Conservation (phyloP, 495 filamentous ascomycete species). For the Neurospora sp. region DNA sequence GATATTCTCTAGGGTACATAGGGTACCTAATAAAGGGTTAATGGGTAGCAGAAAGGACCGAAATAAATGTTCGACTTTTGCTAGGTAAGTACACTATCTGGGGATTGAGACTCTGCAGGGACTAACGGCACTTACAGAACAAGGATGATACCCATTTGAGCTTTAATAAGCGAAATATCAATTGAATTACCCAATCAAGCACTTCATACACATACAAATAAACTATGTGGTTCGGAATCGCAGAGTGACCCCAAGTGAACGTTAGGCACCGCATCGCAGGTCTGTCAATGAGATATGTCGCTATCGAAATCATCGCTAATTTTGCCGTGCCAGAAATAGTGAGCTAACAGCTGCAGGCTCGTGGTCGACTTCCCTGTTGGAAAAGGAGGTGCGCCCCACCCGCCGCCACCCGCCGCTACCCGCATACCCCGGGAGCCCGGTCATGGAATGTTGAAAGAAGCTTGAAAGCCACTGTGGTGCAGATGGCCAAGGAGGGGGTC, state of each 20-base stretch:
- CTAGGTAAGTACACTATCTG: background rate
- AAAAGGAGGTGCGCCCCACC: background rate
- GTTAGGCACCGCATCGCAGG: background rate
- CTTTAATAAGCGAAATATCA: background rate
- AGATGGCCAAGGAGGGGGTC: no score
- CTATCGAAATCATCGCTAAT: background rate
- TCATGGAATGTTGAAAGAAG: background rate
- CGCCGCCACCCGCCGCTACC: background rate
- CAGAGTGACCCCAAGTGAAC: background rate
- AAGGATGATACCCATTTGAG: background rate
- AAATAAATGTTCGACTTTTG: background rate
- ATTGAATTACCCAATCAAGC: rapidly evolving
- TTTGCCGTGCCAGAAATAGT: background rate
- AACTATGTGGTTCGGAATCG: background rate
- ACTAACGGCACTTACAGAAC: background rate
- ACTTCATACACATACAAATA: background rate
- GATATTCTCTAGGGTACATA: background rate
- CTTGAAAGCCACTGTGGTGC: no score
- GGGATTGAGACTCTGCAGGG: rapidly evolving
- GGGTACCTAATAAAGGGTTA: background rate
- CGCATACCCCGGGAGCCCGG: background rate
- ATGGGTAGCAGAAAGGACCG: background rate
- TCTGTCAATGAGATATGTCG: background rate
- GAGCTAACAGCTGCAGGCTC: background rate
- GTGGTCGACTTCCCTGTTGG: background rate